Conservation (phyloP, 306 rosid genomes). For the Quercus parvula region DNA sequence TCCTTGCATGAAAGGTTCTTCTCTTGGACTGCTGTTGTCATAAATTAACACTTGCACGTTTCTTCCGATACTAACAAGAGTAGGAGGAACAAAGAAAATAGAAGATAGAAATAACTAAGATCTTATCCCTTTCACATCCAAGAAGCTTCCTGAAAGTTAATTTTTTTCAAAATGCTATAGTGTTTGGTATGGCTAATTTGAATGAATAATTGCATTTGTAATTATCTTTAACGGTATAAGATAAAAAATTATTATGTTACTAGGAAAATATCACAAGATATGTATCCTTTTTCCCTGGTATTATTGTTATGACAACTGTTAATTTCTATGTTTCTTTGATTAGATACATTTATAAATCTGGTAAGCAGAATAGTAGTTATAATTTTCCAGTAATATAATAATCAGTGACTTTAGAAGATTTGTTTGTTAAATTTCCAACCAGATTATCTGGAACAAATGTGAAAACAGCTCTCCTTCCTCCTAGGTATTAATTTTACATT, state of each 20-base stretch:
- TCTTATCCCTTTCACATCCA: background rate
- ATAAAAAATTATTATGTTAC: background rate
- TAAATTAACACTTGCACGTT: background rate
- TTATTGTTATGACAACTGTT: background rate
- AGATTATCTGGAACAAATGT: too few species aligned
- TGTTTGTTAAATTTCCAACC: too few species aligned
- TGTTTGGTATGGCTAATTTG: background rate
- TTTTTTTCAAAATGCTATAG: background rate
- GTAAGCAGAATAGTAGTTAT: too few species aligned
- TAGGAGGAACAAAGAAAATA: constrained; percentile 10
- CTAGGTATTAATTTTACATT: too few species aligned
- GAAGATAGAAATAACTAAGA: background rate
- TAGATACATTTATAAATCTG: too few species aligned
- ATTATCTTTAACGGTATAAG: background rate
- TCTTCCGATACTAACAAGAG: constrained; percentile 13
- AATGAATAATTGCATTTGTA: background rate
- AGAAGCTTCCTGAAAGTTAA: background rate
- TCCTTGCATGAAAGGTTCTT: constrained; percentile 5
- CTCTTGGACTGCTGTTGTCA: background rate
- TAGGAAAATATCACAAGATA: background rate
- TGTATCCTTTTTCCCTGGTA: background rate
- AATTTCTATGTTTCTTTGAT: too few species aligned
- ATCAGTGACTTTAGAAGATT: too few species aligned
- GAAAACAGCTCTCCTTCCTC: too few species aligned
- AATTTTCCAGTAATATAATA: too few species aligned